Evolutionary conservation across 2,329 filamentous ascomycete species (phyloP), one percentile per base, ranked within the genome.

Genomic region (Coniochaeta ligniaria): DNA sequence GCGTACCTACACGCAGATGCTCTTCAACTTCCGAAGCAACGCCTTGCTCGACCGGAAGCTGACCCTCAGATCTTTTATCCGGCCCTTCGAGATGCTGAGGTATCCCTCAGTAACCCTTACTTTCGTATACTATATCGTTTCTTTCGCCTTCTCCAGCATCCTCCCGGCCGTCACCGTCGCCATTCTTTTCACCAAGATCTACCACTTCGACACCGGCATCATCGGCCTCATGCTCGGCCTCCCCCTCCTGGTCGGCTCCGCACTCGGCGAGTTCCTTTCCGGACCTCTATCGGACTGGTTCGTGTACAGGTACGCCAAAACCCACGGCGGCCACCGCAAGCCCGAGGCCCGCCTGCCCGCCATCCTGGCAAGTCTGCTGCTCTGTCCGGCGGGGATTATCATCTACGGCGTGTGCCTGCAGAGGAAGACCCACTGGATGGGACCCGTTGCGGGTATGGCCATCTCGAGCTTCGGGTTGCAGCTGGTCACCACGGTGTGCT

Each of bases 361-460:
- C 28, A 58, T 58, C 5, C 58, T 62, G 22, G 58, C 54, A 4
- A 62, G 60, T 24, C 22, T 62, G 12, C 52, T 66, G 3, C 58
- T 66, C 11, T 60, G 60, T 24, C 65, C 65, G 2, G 55, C 60
- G 2, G 65, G 65, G 8, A 60, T 66, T 41, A 66, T 66, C 57
- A 64, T 66, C 60, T 60, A 66, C 38, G 65, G 65, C 26, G 61
- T 66, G 5, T 66, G 65, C 38, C 60, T 66, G n/a, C 41, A 62
- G 35, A 38, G 45, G 38, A 50, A 63, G 43, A 63, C 60, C 7
- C 62, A 63, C 24, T 63, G 62, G 59, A 63, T 63, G 33, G 63
- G 60, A 1, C 63, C 62, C 0, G 63, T 63, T 7, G 62, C 63
- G 59, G 63, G 60, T 6, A 63, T 65, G 43, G 62, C 60, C 11